Evolutionary conservation across 257 asterid genomes (phyloP), one percentile per base, ranked within the genome.

Genomic region (Solanum habrochaites): DNA sequence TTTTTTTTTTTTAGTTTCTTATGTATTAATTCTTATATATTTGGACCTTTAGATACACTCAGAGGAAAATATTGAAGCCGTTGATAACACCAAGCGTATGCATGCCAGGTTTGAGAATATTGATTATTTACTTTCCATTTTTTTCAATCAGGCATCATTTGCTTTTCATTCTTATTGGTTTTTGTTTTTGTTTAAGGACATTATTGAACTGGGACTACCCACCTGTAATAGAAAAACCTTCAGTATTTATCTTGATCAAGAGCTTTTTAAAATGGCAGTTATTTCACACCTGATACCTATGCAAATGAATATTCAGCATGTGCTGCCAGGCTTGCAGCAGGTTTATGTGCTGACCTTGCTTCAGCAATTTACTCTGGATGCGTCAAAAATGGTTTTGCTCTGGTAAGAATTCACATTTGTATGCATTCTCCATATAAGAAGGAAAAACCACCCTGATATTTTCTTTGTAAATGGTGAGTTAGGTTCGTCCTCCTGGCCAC

Each of bases 401-500:
- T 97, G 95, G 99, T 97, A 94, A 91, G 91, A 87, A 87, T 71
- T 37, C 86, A 72, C 35, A 49, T 82, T 78, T 71, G 62, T 27
- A 32, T n/a, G 39, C 56, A 35, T 52, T 87, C 29, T 21, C 25
- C 39, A 84, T 86, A 80, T 45, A 29, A 85, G 40, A 25, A 40
- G 84, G 69, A 81, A 72, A 71, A 77, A 21, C 66, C 71, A 67
- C 90, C 78, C 87, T 88, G 86, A 67, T 87, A 86, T 86, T 60
- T 27, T 29, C 86, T n/a, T 86, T 70, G 18, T 31, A n/a, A 78
- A 47, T 87, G 82, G 88, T 82, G 92, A 85, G 86, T 75, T 89
- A 97, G 99, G 97, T 97, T 88, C 99, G 99, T 47, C 99, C 99
- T 90, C 99, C 99, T 83, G 99, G 99, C 84, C 99, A 97, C 93